phyloP scores from a whole-genome alignment of 2,329 filamentous ascomycete genomes.

The Cytospora chrysosperma region DNA sequence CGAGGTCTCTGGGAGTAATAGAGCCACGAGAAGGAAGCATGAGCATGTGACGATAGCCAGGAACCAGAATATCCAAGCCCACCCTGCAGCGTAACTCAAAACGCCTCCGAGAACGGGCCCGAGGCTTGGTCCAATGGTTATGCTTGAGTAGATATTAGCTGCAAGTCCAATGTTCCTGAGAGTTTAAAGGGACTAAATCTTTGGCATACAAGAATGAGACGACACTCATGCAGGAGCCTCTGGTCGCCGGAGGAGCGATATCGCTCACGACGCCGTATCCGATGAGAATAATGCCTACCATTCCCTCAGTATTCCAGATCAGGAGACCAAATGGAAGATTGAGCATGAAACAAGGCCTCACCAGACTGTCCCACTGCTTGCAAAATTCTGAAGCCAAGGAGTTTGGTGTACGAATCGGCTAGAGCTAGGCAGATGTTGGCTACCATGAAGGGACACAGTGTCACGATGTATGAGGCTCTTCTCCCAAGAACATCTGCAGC shows the following conservation, averaged over 20 bases:
- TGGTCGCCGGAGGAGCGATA: neutral
- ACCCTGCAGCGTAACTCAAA: slow-evolving; percentile 35
- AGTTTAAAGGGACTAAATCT: neutral
- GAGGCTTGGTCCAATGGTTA: slow-evolving; percentile 22
- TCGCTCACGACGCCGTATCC: slow-evolving; percentile 3
- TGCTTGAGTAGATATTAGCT: neutral
- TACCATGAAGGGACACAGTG: neutral
- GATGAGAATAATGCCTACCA: neutral
- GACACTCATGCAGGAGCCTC: slow-evolving; percentile 4
- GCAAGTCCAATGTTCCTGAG: rapidly evolving
- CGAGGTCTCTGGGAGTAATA: slow-evolving; percentile 35
- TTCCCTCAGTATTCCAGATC: neutral
- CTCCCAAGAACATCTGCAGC: neutral
- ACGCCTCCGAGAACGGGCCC: slow-evolving; percentile 37
- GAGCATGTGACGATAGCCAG: slow-evolving; percentile 34
- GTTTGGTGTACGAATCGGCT: neutral
- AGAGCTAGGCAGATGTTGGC: neutral
- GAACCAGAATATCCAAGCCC: slow-evolving; percentile 42
- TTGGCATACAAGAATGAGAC: neutral
- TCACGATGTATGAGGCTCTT: neutral
- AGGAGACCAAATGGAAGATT: neutral
- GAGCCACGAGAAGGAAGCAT: slow-evolving; percentile 24
- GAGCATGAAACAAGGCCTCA: neutral
- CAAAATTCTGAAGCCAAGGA: neutral
- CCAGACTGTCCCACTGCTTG: neutral